A percentile compares a stretch with the other conserved stretches of the same genome.
Evolutionary conservation across 495 filamentous ascomycete genomes (phyloP).

Genomic region (Choiromyces venosus): DNA sequence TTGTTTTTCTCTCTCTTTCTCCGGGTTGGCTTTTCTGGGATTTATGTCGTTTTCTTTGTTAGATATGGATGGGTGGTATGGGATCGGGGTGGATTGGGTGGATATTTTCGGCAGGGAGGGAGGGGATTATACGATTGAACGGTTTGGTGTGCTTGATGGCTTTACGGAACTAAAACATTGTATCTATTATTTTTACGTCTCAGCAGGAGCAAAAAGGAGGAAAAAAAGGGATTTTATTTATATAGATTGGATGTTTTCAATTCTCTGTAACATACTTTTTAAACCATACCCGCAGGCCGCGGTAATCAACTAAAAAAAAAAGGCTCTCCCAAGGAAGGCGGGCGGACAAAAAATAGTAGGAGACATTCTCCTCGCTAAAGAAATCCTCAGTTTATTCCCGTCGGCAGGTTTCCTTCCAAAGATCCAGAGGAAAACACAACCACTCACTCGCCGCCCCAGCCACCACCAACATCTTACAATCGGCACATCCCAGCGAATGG

Average conservation of each 20-base stretch:
- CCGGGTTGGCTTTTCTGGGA: not conserved
- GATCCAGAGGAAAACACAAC: not conserved
- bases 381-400: not conserved
- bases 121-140: conserved; percentile 7
- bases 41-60: not conserved
- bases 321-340: no score
- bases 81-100: not conserved
- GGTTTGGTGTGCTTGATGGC: conserved; percentile 1
- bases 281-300: not conserved
- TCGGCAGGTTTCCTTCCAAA: not conserved
- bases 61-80: not conserved
- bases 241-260: not conserved
- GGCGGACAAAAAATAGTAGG: not conserved
- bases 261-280: not conserved
- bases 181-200: not conserved
- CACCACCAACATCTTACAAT: not conserved
- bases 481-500: not conserved
- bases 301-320: not conserved
- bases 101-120: not conserved
- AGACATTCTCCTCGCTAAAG: not conserved
- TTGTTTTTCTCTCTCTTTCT: not conserved
- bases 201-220: not conserved
- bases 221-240: not conserved
- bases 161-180: conserved; percentile 8
- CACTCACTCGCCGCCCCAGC: not conserved